Evolutionary conservation across 768 basidiomycete genomes (phyloP).

Genomic region (Amanita muscaria): DNA sequence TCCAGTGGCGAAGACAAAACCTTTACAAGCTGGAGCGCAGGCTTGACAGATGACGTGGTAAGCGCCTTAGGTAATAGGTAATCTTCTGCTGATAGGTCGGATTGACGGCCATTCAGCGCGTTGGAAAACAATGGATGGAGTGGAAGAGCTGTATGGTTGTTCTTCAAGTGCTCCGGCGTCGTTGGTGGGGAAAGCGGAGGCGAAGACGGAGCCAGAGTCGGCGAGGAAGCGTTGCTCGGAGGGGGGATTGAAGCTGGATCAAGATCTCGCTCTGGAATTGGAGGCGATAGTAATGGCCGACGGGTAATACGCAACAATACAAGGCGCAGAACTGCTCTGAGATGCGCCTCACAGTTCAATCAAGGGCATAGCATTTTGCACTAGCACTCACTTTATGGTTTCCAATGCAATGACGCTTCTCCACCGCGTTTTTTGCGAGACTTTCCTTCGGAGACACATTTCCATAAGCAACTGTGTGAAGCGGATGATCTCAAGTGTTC

Average conservation of each 20-base stretch:
- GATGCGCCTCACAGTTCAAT: constrained; percentile 11
- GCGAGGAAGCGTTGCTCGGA: constrained; percentile 44
- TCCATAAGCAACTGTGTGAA: constrained; percentile 83
- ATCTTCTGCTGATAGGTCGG: constrained; percentile 61
- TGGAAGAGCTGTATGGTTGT: constrained; percentile 63
- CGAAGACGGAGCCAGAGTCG: constrained; percentile 52
- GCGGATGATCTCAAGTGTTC: constrained; percentile 65
- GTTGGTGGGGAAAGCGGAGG: constrained; percentile 45
- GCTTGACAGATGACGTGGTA: constrained; percentile 61
- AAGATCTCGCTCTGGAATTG: constrained; percentile 82
- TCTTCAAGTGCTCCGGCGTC: constrained; percentile 75
- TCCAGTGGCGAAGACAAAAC: constrained; percentile 55
- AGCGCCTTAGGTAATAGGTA: constrained; percentile 78
- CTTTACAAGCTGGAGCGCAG: constrained; percentile 57
- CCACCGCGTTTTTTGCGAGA: constrained; percentile 61
- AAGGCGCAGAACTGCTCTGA: constrained; percentile 68
- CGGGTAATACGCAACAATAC: constrained; percentile 65
- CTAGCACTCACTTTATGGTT: constrained; percentile 71
- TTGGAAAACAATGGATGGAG: constrained; percentile 47
- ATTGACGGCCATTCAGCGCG: constrained; percentile 8
- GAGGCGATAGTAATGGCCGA: constrained; percentile 66
- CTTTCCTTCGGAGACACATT: constrained; percentile 75
- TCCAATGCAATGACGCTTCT: constrained; percentile 72
- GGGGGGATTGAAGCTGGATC: constrained; percentile 63
- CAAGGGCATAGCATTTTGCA: no score